Conservation (phyloP, 108 stramenopile species). For the Fragilariopsis cylindrus region DNA sequence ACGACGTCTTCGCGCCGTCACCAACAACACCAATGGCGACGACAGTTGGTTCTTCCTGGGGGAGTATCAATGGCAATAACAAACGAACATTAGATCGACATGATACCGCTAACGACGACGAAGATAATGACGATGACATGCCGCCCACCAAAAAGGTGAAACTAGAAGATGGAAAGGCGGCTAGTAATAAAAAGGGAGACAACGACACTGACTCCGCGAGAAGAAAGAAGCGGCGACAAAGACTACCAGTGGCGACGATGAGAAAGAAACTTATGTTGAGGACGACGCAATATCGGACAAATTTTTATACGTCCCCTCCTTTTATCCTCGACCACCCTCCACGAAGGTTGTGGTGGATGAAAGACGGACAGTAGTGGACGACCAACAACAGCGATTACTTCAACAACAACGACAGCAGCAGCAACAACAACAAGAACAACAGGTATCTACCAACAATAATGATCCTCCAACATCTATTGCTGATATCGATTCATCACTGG, state of each 20-base stretch:
- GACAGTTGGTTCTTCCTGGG: conserved; percentile 24
- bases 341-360: conserved; percentile 14
- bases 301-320: conserved; percentile 23
- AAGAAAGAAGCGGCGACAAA: not conserved
- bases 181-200: conserved; percentile 3
- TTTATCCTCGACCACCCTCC: conserved; percentile 36
- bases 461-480: not conserved
- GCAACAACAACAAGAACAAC: conserved; percentile 19
- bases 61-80: conserved; percentile 17
- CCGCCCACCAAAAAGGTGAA: conserved; percentile 36
- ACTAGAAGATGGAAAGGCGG: conserved; percentile 1
- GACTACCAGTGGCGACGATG: not conserved
- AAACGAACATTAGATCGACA: conserved; percentile 26
- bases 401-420: conserved; percentile 11
- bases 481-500: conserved; percentile 12
- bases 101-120: conserved; percentile 10
- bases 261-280: not conserved
- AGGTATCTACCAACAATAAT: not conserved
- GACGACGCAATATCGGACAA: conserved; percentile 4
- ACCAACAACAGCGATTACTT: not conserved
- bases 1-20: conserved; percentile 35
- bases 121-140: conserved; percentile 24
- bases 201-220: not conserved
- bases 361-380: conserved; percentile 21
- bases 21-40: not conserved